Conservation (phyloP, 2,329 filamentous ascomycete genomes). For the Xylaria sp. region DNA sequence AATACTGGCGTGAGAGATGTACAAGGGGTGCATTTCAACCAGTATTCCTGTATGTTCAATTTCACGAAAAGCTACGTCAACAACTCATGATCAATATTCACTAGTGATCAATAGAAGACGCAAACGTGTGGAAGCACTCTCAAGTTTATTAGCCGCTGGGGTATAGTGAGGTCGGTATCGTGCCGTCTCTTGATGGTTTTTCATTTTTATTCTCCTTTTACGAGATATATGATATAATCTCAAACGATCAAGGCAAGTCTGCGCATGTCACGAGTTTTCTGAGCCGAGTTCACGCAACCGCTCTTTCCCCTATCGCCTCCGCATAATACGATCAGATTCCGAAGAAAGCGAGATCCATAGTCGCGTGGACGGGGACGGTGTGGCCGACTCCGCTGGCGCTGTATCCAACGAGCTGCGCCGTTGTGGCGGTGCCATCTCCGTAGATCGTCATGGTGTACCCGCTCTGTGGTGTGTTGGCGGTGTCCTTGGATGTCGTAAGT, state of each 20-base stretch:
- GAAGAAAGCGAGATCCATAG: slow-evolving; percentile 53
- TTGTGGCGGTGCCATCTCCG: slow-evolving; percentile 47
- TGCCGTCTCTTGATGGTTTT: neutral
- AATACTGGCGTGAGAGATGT: no score
- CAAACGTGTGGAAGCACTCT: no score
- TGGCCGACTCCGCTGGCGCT: slow-evolving; percentile 52
- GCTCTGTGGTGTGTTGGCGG: slow-evolving; percentile 49
- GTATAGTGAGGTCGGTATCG: neutral
- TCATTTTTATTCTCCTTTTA: neutral
- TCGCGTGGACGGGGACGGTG: slow-evolving; percentile 51
- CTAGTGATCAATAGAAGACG: no score
- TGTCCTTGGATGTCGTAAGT: slow-evolving; percentile 47
- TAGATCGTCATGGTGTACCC: slow-evolving; percentile 55
- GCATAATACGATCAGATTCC: slow-evolving; percentile 40
- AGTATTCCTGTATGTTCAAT: no score
- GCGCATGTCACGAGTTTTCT: neutral
- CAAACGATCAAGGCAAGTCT: neutral
- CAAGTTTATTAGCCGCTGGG: neutral
- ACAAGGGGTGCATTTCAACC: no score
- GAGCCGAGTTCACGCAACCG: neutral
- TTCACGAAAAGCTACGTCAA: no score
- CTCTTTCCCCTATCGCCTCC: neutral
- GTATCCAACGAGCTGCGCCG: slow-evolving; percentile 49
- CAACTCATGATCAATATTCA: no score
- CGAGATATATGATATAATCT: neutral